These are phyloP conservation scores for Sarcocystis neurona DNA, from an alignment of 169 alveolate genomes.

Conservation along the genomic window DNA sequence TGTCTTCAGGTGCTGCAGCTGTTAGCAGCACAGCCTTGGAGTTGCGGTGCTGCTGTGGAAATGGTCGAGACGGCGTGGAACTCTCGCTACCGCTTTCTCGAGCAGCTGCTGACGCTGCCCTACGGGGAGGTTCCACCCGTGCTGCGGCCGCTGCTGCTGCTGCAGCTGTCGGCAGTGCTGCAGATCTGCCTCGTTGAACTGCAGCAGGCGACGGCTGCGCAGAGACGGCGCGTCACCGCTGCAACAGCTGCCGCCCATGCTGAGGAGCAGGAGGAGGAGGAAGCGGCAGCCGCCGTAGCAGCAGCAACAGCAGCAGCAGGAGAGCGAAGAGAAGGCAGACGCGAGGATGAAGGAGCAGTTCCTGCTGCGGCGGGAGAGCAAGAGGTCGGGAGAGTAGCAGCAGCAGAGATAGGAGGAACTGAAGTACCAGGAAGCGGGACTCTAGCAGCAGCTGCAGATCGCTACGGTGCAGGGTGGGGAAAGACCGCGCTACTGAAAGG, in stretches of 20 bases:
- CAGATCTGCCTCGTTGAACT: slow-evolving; percentile 46
- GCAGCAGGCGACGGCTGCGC: slow-evolving; percentile 54
- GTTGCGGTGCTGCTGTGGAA: slow-evolving; percentile 47
- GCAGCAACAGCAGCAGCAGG: slow-evolving; percentile 12
- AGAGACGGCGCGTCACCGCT: slow-evolving; percentile 1
- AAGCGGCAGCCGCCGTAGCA: neutral
- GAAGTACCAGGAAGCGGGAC: too few species aligned
- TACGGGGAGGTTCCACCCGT: slow-evolving; percentile 35
- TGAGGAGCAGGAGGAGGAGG: neutral
- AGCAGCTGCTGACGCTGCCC: slow-evolving; percentile 50
- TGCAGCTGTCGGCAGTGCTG: slow-evolving; percentile 53
- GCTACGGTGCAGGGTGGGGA: too few species aligned
- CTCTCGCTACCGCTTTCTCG: slow-evolving; percentile 48
- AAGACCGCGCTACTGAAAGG: too few species aligned
- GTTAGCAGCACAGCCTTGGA: slow-evolving; percentile 13
- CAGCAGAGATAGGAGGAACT: too few species aligned
- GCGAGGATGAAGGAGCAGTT: neutral
- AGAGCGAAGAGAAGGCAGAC: neutral
- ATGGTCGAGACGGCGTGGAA: slow-evolving; percentile 44
- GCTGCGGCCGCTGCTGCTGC: slow-evolving; percentile 64
- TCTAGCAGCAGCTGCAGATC: too few species aligned
- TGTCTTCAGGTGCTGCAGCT: slow-evolving; percentile 61
- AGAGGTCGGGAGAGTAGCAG: neutral
- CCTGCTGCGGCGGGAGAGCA: neutral
- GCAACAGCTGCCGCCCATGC: slow-evolving; percentile 28